Conservation (phyloP, 2,329 filamentous ascomycete genomes). For the Orbilia oligospora region DNA sequence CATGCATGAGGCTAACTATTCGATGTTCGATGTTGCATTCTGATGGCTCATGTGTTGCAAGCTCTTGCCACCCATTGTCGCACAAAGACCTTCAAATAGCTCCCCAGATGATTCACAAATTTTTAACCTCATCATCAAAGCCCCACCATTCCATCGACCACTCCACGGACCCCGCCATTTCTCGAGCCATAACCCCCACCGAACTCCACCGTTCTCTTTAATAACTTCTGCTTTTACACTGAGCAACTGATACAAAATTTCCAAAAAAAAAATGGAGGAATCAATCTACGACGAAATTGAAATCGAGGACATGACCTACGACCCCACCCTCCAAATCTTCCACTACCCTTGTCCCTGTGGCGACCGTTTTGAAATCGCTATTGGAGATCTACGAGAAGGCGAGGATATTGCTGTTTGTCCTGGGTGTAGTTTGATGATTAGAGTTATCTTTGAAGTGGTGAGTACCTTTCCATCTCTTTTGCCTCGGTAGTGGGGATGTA, state of each 20-base stretch:
- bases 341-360: constrained; percentile 97
- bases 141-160: not conserved
- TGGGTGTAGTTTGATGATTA: constrained; percentile 96
- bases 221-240: no score
- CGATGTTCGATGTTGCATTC: constrained; percentile 17
- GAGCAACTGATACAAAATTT: no score
- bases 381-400: constrained; percentile 87
- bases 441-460: constrained; percentile 91
- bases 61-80: constrained; percentile 5
- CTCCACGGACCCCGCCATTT: not conserved
- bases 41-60: not conserved
- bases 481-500: not conserved
- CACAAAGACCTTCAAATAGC: constrained; percentile 6
- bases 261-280: constrained; percentile 72
- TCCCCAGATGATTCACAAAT: constrained; percentile 3
- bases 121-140: not conserved
- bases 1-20: no score
- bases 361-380: constrained; percentile 91
- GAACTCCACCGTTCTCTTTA: no score
- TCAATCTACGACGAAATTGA: constrained; percentile 97
- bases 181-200: not conserved
- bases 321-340: constrained; percentile 85
- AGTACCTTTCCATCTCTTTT: constrained; percentile 64
- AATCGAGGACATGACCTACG: constrained; percentile 98
- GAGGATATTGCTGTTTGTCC: constrained; percentile 97